Evolutionary conservation across 1,284 basidiomycete species (phyloP).

Genomic region (Melampsora americana): DNA sequence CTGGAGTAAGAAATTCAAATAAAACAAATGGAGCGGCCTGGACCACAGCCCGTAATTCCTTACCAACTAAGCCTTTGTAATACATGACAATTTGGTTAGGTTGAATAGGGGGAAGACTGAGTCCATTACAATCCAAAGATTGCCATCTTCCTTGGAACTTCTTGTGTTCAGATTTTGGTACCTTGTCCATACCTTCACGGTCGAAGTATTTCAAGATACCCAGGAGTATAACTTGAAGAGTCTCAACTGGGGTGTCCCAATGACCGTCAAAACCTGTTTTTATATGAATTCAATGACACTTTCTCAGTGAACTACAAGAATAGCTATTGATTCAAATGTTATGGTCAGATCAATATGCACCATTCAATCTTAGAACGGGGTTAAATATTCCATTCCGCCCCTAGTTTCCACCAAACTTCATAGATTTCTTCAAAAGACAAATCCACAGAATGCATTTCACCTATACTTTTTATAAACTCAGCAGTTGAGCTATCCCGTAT

Average conservation of each 20-base stretch:
- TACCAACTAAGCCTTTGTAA: slow-evolving; percentile 2
- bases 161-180: slow-evolving; percentile 43
- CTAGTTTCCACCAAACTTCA: background rate
- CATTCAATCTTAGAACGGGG: slow-evolving; percentile 8
- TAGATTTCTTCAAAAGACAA: no score
- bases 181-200: slow-evolving; percentile 52
- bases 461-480: no score
- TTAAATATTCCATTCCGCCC: slow-evolving; percentile 3
- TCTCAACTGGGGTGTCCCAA: slow-evolving; percentile 55
- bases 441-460: no score
- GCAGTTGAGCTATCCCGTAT: no score
- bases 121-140: slow-evolving; percentile 50
- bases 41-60: background rate
- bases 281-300: background rate
- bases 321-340: background rate
- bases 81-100: slow-evolving; percentile 52
- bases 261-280: slow-evolving; percentile 53
- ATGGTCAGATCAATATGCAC: background rate
- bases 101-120: slow-evolving; percentile 48
- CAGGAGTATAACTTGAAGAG: slow-evolving; percentile 55
- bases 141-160: slow-evolving; percentile 49
- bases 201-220: slow-evolving; percentile 57
- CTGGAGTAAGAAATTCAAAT: slow-evolving; percentile 1
- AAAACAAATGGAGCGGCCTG: background rate
- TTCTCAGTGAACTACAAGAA: background rate